Conservation (phyloP, 1,284 basidiomycete genomes). For the Puccinia triticina region DNA sequence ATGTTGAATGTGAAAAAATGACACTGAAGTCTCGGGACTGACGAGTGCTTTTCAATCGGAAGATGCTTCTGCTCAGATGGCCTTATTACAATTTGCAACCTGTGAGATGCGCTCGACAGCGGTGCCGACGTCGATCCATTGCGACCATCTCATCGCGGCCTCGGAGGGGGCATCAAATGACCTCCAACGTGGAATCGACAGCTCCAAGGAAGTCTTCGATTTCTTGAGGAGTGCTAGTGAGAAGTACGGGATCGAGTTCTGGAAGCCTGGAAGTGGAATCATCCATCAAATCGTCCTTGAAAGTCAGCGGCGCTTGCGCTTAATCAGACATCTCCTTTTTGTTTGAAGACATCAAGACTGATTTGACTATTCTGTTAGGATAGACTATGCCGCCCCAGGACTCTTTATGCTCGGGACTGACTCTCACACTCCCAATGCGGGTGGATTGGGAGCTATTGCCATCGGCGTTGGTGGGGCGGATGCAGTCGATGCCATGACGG, state of each 20-base stretch:
- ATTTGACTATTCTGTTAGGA: not conserved
- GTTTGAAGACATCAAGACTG: not conserved
- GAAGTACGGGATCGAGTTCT: conserved; percentile 99
- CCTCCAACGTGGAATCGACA: conserved; percentile 84
- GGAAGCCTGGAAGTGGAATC: conserved; percentile 96
- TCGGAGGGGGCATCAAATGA: conserved; percentile 91
- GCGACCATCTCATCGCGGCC: conserved; percentile 98
- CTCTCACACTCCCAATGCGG: conserved; percentile 98
- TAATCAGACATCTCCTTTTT: no score
- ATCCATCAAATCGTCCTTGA: conserved; percentile 88
- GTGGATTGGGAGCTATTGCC: conserved; percentile 97
- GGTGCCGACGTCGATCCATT: conserved; percentile 83
- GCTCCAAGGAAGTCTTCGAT: conserved; percentile 99
- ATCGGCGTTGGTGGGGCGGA: conserved; percentile 99
- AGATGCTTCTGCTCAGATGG: conserved; percentile 99
- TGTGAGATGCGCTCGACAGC: conserved; percentile 96
- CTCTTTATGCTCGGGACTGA: conserved; percentile 99
- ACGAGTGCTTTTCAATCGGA: conserved; percentile 60
- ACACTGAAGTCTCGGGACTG: no score
- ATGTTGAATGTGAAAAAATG: no score
- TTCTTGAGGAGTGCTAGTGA: conserved; percentile 98
- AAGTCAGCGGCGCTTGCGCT: no score
- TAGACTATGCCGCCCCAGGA: conserved; percentile 93
- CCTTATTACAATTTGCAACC: conserved; percentile 99
- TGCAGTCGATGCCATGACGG: conserved; percentile 98